A percentile compares a stretch with the other conserved stretches of the same genome.
phyloP scores from a whole-genome alignment of 306 rosid genomes.

The Acacia melanoxylon region DNA sequence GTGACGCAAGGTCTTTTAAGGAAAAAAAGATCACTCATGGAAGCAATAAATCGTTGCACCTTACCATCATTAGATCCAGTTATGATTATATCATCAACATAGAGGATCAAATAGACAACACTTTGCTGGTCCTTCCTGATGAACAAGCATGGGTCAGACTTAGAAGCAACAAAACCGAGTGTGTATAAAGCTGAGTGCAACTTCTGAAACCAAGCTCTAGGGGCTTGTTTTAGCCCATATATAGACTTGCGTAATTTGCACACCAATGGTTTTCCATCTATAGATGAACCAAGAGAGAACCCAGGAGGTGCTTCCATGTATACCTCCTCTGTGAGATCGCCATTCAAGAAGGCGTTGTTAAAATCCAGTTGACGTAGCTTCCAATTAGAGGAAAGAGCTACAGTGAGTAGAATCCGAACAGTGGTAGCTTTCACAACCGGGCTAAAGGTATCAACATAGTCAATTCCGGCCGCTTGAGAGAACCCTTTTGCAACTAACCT shows the following conservation, averaged over 20 bases:
- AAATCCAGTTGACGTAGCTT: background rate
- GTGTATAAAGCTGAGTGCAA: rapidly evolving
- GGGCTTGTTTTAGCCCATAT: background rate
- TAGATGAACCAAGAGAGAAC: rapidly evolving
- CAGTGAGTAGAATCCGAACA: rapidly evolving
- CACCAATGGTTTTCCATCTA: background rate
- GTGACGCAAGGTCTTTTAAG: too few relatives aligned
- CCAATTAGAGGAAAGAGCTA: rapidly evolving
- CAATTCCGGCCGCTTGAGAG: background rate
- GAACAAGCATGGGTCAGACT: background rate
- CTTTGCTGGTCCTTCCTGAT: rapidly evolving
- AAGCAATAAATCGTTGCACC: rapidly evolving
- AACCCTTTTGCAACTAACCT: background rate
- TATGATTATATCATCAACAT: background rate
- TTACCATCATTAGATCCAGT: background rate
- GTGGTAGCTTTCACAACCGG: background rate
- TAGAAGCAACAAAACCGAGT: background rate
- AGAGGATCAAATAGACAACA: background rate
- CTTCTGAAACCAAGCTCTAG: background rate
- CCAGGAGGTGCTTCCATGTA: background rate
- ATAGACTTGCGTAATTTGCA: background rate
- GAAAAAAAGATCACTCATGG: background rate
- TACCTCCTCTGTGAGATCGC: too few relatives aligned
- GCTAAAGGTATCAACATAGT: background rate
- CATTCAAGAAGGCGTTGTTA: background rate